Conservation (phyloP, 192 early-diverging fungal species). For the Phlyctochytrium arcticum region DNA sequence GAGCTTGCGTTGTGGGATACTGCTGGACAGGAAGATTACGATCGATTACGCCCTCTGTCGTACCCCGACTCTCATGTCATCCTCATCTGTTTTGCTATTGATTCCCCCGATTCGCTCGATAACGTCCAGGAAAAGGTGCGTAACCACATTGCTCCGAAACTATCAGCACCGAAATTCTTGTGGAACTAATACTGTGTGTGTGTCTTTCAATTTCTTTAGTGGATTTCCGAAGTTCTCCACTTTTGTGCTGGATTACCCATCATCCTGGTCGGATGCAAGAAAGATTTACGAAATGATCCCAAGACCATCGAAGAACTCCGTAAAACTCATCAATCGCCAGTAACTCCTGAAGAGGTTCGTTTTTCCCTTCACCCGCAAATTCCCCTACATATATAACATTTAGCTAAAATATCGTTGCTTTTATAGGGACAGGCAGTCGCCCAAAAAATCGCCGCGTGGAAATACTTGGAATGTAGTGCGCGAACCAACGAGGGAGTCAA, state of each 20-base stretch:
- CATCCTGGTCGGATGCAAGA: conserved; percentile 83
- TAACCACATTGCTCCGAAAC: background rate
- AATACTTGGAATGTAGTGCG: conserved; percentile 92
- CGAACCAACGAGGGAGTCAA: conserved; percentile 78
- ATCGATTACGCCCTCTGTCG: conserved; percentile 85
- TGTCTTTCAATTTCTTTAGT: conserved; percentile 43
- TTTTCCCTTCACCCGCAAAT: background rate
- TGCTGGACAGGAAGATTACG: conserved; percentile 95
- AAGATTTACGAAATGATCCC: conserved; percentile 81
- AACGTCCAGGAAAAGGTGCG: conserved; percentile 66
- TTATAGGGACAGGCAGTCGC: conserved; percentile 70
- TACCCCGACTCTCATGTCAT: conserved; percentile 93
- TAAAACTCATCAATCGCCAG: conserved; percentile 71
- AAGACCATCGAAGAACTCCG: conserved; percentile 70
- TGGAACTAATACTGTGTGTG: background rate
- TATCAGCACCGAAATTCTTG: background rate
- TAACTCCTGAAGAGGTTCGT: conserved; percentile 41
- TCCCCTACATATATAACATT: background rate
- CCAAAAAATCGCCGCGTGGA: conserved; percentile 77
- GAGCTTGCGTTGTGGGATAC: conserved; percentile 97
- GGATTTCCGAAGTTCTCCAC: conserved; percentile 85
- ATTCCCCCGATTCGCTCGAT: conserved; percentile 68
- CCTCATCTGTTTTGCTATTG: conserved; percentile 89
- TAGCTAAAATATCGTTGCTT: background rate
- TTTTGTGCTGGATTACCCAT: conserved; percentile 84